Percentiles rank a stretch among this genome's conserved stretches.
phyloP scores from a whole-genome alignment of 225 moss, liverwort and hornwort species.

The Anthoceros angustus region DNA sequence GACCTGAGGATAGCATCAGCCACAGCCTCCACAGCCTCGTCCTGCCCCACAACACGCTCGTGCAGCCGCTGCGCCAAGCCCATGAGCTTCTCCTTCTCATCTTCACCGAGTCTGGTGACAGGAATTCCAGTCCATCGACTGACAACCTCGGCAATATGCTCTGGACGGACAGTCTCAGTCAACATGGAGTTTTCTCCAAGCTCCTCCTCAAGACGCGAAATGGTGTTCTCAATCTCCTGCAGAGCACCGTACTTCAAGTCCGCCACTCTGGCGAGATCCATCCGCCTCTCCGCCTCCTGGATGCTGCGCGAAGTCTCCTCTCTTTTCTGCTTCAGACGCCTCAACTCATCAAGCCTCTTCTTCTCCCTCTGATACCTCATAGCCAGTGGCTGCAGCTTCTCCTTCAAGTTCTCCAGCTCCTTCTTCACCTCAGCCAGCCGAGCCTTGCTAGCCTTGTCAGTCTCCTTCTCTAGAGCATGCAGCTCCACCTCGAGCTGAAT shows the following conservation, averaged over 20 bases:
- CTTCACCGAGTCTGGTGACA: slow-evolving; percentile 81
- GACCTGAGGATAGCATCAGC: slow-evolving; percentile 84
- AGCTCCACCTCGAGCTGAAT: slow-evolving; percentile 82
- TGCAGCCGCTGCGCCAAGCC: slow-evolving; percentile 64
- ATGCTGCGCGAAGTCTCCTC: slow-evolving; percentile 57
- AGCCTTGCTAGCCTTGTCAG: slow-evolving; percentile 86
- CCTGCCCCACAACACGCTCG: slow-evolving; percentile 76
- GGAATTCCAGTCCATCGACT: slow-evolving; percentile 97
- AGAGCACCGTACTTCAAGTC: slow-evolving; percentile 79
- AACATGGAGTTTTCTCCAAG: slow-evolving; percentile 90
- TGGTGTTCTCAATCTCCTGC: slow-evolving; percentile 55
- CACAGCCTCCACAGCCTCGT: slow-evolving; percentile 79
- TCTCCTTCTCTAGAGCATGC: slow-evolving; percentile 91
- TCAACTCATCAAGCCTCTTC: slow-evolving; percentile 61
- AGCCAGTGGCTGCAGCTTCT: slow-evolving; percentile 58
- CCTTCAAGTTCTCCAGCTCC: slow-evolving; percentile 54
- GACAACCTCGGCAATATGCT: slow-evolving; percentile 85
- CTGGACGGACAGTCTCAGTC: slow-evolving; percentile 73
- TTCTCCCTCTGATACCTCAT: slow-evolving; percentile 94
- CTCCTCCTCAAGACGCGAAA: slow-evolving; percentile 51
- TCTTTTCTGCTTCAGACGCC: slow-evolving; percentile 65
- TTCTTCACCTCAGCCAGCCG: slow-evolving; percentile 57
- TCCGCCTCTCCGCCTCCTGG: slow-evolving; percentile 70
- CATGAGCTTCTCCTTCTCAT: slow-evolving; percentile 58
- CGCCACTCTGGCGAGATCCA: slow-evolving; percentile 89